Evolutionary conservation across 2,329 filamentous ascomycete genomes (phyloP).

Genomic region (Aureobasidium sp.): DNA sequence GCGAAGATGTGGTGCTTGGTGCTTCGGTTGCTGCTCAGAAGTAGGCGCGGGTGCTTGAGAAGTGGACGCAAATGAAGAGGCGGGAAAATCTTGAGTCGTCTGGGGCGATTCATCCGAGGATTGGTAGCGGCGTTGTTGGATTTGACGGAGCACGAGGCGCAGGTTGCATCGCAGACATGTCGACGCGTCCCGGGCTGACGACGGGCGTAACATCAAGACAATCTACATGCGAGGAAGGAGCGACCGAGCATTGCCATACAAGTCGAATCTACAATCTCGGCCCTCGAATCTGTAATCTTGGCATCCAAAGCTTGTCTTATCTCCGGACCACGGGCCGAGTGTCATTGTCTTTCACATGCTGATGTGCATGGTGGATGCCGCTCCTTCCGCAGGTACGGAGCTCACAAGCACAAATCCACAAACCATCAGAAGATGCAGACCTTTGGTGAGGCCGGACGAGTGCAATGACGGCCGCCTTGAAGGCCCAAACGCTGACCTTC

Average conservation of each 20-base stretch:
- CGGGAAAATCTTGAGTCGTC: neutral
- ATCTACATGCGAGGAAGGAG: neutral
- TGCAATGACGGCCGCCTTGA: constrained; percentile 7
- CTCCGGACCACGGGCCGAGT: neutral
- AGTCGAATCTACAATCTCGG: neutral
- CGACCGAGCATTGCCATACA: neutral
- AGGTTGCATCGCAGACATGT: constrained; percentile 16
- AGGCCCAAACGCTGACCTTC: constrained; percentile 13
- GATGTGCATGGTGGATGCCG: neutral
- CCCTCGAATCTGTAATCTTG: neutral
- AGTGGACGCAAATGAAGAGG: neutral
- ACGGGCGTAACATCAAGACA: constrained; percentile 12
- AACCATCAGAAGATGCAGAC: constrained; percentile 11
- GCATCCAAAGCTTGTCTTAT: neutral
- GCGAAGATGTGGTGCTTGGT: neutral
- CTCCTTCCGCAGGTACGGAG: neutral
- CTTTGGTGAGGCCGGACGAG: constrained; percentile 10
- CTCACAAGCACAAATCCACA: neutral
- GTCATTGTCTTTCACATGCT: neutral
- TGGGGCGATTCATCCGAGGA: neutral
- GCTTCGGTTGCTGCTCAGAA: neutral
- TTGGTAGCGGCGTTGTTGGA: constrained; percentile 4
- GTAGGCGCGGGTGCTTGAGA: neutral
- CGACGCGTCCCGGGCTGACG: constrained; percentile 9
- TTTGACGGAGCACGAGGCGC: constrained; percentile 7